Percentiles rank a stretch among this genome's conserved stretches.
Evolutionary conservation across 306 rosid species (phyloP).

Genomic region (Dicorynia guianensis): DNA sequence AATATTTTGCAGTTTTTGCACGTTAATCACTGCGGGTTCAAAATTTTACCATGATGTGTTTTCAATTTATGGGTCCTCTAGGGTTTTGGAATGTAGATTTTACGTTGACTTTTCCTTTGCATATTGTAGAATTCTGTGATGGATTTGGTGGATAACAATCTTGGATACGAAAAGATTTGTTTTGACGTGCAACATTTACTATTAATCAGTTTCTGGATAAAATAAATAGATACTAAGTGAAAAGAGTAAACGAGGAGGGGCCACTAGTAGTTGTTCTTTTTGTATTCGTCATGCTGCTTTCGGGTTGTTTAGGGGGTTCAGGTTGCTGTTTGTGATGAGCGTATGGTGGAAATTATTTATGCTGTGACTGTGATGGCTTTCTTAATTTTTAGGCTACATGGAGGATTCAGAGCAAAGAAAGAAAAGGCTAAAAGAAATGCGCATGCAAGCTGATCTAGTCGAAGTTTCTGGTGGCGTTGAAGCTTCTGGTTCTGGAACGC

Average conservation of each 20-base stretch:
- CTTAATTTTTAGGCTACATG: conserved; percentile 58
- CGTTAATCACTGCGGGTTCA: not conserved
- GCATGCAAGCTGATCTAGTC: conserved; percentile 67
- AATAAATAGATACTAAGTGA: too few species aligned
- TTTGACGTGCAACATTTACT: too few species aligned
- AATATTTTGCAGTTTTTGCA: conserved; percentile 1
- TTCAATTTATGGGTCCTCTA: not conserved
- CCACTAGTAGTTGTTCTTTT: not conserved
- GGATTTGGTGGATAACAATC: too few species aligned
- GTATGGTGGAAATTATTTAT: conserved; percentile 1
- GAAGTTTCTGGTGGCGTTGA: conserved; percentile 42
- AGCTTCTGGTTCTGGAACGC: conserved; percentile 42
- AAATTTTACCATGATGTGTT: not conserved
- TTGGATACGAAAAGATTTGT: too few species aligned
- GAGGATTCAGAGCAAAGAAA: conserved; percentile 86
- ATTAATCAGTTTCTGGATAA: too few species aligned
- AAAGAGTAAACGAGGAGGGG: too few species aligned
- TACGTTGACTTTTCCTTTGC: too few species aligned
- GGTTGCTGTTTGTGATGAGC: not conserved
- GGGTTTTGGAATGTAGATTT: too few species aligned
- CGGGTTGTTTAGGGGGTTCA: not conserved
- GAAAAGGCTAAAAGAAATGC: conserved; percentile 82
- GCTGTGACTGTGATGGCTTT: conserved; percentile 12
- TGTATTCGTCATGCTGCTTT: not conserved
- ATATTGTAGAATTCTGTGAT: too few species aligned